Conservation (phyloP, 305 asterid genomes). For the Lippia alba region DNA sequence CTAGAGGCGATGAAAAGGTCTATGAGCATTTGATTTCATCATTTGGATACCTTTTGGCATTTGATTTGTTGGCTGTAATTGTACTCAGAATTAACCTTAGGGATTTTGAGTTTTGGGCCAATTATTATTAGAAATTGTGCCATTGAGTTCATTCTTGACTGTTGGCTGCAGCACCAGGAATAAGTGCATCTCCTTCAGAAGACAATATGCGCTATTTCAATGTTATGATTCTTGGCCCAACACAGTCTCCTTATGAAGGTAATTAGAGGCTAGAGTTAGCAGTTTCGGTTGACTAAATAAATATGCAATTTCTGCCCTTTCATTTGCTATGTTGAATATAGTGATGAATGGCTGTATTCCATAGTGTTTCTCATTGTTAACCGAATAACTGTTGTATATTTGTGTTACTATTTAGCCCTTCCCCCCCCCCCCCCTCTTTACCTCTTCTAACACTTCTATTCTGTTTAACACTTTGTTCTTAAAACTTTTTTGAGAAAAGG, state of each 20-base stretch:
- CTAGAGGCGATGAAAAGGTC: not conserved
- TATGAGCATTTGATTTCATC: not conserved
- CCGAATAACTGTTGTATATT: not conserved
- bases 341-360: constrained; percentile 24
- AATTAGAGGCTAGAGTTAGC: constrained; percentile 20
- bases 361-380: constrained; percentile 12
- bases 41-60: not conserved
- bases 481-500: constrained; percentile 3
- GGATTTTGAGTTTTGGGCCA: constrained; percentile 7
- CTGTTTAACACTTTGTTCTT: not conserved
- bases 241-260: constrained; percentile 99
- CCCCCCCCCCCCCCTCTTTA: no score
- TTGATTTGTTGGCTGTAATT: constrained; percentile 17
- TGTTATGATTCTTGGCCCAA: constrained; percentile 98
- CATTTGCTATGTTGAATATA: constrained; percentile 6
- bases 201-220: constrained; percentile 98
- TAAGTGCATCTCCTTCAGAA: constrained; percentile 97
- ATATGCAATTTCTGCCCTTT: constrained; percentile 22
- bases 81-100: not conserved
- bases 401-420: not conserved
- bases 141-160: constrained; percentile 25
- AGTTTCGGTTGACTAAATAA: constrained; percentile 8
- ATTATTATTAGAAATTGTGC: constrained; percentile 10
- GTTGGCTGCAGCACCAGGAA: constrained; percentile 87
- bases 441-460: not conserved